Conservation (phyloP, 2,329 filamentous ascomycete species). For the Capronia epimyces region DNA sequence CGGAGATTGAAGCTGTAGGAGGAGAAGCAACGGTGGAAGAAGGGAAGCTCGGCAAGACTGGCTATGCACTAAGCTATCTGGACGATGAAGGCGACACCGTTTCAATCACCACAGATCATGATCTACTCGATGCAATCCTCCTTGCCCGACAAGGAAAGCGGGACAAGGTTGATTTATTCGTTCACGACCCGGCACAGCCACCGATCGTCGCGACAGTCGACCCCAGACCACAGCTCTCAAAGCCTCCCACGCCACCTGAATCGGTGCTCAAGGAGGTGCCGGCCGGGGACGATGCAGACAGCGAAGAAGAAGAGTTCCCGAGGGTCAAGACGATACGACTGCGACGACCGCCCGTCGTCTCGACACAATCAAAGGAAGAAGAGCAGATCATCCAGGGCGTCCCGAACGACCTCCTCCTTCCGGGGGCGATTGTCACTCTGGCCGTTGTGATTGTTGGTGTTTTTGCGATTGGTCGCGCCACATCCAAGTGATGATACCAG, state of each 20-base stretch:
- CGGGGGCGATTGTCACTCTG: constrained; percentile 90
- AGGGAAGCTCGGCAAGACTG: constrained; percentile 67
- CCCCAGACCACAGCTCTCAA: constrained; percentile 50
- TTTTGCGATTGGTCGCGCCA: constrained; percentile 70
- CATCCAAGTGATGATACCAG: constrained; percentile 16
- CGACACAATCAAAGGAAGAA: constrained; percentile 48
- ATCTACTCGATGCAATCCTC: constrained; percentile 82
- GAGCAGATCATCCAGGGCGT: constrained; percentile 85
- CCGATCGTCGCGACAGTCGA: constrained; percentile 63
- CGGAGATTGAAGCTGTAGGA: constrained; percentile 76
- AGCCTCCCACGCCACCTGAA: constrained; percentile 50
- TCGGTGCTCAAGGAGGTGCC: constrained; percentile 40
- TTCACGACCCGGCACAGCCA: constrained; percentile 88
- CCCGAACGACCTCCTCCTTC: constrained; percentile 87
- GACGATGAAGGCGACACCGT: constrained; percentile 97
- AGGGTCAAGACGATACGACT: constrained; percentile 17
- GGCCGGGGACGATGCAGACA: constrained; percentile 52
- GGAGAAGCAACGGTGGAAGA: constrained; percentile 73
- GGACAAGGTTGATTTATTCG: constrained; percentile 96
- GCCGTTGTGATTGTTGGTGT: constrained; percentile 91
- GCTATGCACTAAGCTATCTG: constrained; percentile 90
- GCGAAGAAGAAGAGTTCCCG: constrained; percentile 38
- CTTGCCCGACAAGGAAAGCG: constrained; percentile 69
- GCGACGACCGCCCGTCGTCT: constrained; percentile 29
- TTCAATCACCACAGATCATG: constrained; percentile 91